Evolutionary conservation across 306 rosid genomes (phyloP), one percentile per base, ranked within the genome.

Genomic region (Gynostemma pentaphyllum): DNA sequence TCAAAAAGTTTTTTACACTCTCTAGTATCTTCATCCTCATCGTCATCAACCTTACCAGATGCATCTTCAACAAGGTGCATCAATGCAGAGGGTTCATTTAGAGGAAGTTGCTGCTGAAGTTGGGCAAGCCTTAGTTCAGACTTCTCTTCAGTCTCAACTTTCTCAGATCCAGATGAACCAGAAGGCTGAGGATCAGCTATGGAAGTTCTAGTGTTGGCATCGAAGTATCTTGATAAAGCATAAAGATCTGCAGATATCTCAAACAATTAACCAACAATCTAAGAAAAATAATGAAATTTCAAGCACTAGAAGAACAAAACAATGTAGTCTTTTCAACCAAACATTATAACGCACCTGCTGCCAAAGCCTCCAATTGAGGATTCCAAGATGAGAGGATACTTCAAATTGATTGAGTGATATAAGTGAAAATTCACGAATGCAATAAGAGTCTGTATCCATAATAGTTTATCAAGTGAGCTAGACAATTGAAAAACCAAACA

Each of bases 71-170:
- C 88, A 54, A 88, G 95, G 71, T 77, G 78, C 94, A 84, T 92
- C 52, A 92, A 69, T 12, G 94, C 94, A 77, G 90, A 87, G 5
- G 99, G 94, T 75, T 86, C 94, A 78, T 82, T 88, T 19, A 82
- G 74, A 72, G 94, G 87, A 73, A 88, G 99, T 62, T 92, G 96
- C 67, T 88, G 90, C 66, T 92, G 94, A 79, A 91, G 96, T 77
- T 91, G 98, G 53, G 92, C 96, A 70, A 87, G 91, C 66, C 99
- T 79, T 62, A 82, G 74, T 64, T 86, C 94, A 47, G 96, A 88
- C 66, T 75, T 69, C 52, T 72, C 72, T 74, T 79, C 72, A 65
- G 64, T 36, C 72, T 74, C 79, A 34, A 55, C 72, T 70, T 70
- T 73, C 45, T 75, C 80, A 37, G 83, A 60, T 71, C 70, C 87